These are phyloP conservation scores for Incumbomyces delicatus DNA, from an alignment of 2,329 filamentous ascomycete species.

Conservation along the genomic window DNA sequence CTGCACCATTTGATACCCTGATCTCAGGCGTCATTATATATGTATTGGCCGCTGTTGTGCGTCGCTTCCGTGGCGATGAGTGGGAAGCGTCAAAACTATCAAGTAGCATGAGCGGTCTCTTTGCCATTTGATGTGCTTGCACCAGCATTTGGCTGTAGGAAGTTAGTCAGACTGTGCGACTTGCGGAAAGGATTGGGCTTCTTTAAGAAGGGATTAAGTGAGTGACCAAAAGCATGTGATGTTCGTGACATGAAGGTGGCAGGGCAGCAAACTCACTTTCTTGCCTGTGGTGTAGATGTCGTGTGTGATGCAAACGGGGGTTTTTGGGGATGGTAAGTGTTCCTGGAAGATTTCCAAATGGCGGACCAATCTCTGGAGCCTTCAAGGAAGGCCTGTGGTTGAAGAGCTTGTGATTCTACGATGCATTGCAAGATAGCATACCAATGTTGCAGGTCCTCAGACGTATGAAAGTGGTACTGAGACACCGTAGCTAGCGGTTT, in stretches of 20 bases:
- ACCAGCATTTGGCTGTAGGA: too few species aligned
- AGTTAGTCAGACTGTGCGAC: too few species aligned
- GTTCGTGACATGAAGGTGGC: too few species aligned
- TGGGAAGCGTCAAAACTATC: too few species aligned
- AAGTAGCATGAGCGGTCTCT: too few species aligned
- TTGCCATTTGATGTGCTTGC: too few species aligned
- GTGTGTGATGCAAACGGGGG: not conserved
- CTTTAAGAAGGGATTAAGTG: too few species aligned
- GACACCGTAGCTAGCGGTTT: not conserved
- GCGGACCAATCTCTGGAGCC: not conserved
- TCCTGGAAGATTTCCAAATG: not conserved
- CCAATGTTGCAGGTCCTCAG: slow-evolving; percentile 1
- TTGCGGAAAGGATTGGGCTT: too few species aligned
- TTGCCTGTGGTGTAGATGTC: not conserved
- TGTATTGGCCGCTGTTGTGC: not conserved
- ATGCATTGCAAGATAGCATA: not conserved
- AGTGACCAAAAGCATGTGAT: too few species aligned
- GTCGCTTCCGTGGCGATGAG: too few species aligned
- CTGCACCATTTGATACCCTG: not conserved
- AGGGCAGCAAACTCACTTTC: not conserved
- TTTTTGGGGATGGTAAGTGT: not conserved
- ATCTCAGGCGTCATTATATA: not conserved
- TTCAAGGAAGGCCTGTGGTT: not conserved
- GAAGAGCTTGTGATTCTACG: not conserved
- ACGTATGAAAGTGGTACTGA: not conserved